phyloP scores from a whole-genome alignment of 257 asterid species.

The Solanum chiquidenum region DNA sequence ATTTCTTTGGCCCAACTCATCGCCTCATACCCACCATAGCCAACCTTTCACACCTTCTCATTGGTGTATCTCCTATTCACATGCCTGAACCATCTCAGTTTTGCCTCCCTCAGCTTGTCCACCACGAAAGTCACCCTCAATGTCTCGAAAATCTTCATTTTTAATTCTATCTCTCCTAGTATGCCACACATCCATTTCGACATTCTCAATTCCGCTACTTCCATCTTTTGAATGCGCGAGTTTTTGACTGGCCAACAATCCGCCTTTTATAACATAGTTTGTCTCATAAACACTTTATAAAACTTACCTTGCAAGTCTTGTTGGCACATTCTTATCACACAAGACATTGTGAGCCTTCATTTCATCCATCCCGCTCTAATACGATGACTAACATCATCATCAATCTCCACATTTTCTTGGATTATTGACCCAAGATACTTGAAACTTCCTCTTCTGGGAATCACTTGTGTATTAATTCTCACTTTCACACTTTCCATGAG shows the following conservation, averaged over 20 bases:
- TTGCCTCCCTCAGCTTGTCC: background rate
- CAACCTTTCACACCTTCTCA: background rate
- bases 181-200: background rate
- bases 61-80: background rate
- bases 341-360: background rate
- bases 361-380: background rate
- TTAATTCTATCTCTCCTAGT: background rate
- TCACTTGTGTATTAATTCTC: background rate
- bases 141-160: background rate
- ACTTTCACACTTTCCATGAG: background rate
- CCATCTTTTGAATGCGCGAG: background rate
- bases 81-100: background rate
- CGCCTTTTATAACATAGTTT: background rate
- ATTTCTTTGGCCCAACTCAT: background rate
- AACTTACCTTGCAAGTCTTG: background rate
- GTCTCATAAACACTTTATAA: background rate
- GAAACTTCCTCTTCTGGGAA: background rate
- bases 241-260: background rate
- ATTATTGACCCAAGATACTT: background rate
- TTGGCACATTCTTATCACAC: background rate
- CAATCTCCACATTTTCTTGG: background rate
- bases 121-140: background rate
- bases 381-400: background rate
- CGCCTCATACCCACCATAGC: background rate
- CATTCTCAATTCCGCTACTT: background rate